Conservation (phyloP, 2,329 filamentous ascomycete genomes). For the Corniculantispora saksenae region DNA sequence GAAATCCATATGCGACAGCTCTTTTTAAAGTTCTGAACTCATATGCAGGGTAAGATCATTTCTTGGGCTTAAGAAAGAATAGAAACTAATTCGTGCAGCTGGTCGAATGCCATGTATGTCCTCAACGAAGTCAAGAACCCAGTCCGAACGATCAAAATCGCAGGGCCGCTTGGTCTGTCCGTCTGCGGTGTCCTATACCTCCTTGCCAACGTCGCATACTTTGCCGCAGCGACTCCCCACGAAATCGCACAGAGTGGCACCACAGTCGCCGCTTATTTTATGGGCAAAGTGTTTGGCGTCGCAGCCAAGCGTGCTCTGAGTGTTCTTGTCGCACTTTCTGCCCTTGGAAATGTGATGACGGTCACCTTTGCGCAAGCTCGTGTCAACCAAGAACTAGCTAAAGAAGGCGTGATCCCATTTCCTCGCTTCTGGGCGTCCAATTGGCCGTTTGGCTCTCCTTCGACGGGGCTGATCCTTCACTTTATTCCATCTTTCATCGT, state of each 20-base stretch:
- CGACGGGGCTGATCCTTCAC: constrained; percentile 22
- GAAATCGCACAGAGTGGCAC: constrained; percentile 23
- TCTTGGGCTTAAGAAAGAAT: too few relatives aligned
- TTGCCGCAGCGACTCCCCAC: constrained; percentile 21
- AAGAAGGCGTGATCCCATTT: constrained; percentile 22
- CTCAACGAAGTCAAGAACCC: constrained; percentile 24
- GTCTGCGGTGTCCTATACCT: constrained; percentile 23
- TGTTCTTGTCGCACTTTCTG: constrained; percentile 23
- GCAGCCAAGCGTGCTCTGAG: constrained; percentile 23
- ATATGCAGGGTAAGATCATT: constrained; percentile 18
- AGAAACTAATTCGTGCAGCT: not conserved
- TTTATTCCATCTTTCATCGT: constrained; percentile 25
- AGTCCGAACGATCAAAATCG: constrained; percentile 24
- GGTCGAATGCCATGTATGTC: constrained; percentile 24
- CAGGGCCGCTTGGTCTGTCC: constrained; percentile 23
- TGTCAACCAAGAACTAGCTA: constrained; percentile 24
- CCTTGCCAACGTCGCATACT: constrained; percentile 24
- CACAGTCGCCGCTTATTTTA: constrained; percentile 24
- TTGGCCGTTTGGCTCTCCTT: constrained; percentile 24
- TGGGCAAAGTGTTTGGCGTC: constrained; percentile 23
- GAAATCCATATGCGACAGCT: constrained; percentile 23
- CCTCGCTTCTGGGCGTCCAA: constrained; percentile 24
- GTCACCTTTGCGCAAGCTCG: constrained; percentile 24
- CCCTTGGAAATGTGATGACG: constrained; percentile 24
- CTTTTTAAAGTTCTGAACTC: constrained; percentile 24